Base-by-base conservation (phyloP, 2,329 filamentous ascomycete genomes). In the Xylaria hypoxylon region DNA sequence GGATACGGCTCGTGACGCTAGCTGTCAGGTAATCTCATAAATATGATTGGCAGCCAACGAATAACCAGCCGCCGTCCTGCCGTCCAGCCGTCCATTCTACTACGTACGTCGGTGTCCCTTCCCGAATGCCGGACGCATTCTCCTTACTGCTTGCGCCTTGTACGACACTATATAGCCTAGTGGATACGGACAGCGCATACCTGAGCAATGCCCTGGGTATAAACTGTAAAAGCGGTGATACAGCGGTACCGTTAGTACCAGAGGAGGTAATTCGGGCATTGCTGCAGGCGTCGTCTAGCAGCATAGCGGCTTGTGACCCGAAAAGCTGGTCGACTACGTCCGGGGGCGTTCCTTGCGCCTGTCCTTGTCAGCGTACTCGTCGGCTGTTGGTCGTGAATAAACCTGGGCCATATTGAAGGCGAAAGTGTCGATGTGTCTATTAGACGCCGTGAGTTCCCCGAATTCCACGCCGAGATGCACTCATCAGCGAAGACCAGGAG, bases 241-340 rank as follows among this genome's bases (percentile, higher is more conserved):
- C n/a, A 5, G 44, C 40, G n/a, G n/a, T n/a, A n/a, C n/a, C n/a
- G n/a, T n/a, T n/a, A n/a, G n/a, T n/a, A n/a, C n/a, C n/a, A n/a
- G n/a, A n/a, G n/a, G n/a, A n/a, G n/a, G n/a, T n/a, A 19, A 40
- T 57, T 59, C 53, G 42, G 52, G 57, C 44, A 24, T 61, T 60
- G 55, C 66, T 68, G 66, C 63, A 61, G 63, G 53, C 8, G 2
- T 68, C 63, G 63, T 68, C 33, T 64, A 58, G 56, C 52, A 64
- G n/a, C 33, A 26, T 1, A 40, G 64, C 31, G 45, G 53, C 38
- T 38, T 50, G 59, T 48, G 53, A 62, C 58, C 64, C 48, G 59
- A 50, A 33, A 65, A 56, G 24, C 31, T 62, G 57, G 45, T 47
- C 51, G 28, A 42, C 38, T n/a, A 57, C 31, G 17, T 17, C 19